Evolutionary conservation across 148 eudicot genomes (phyloP).

Genomic region (Amaranthus cruentus): DNA sequence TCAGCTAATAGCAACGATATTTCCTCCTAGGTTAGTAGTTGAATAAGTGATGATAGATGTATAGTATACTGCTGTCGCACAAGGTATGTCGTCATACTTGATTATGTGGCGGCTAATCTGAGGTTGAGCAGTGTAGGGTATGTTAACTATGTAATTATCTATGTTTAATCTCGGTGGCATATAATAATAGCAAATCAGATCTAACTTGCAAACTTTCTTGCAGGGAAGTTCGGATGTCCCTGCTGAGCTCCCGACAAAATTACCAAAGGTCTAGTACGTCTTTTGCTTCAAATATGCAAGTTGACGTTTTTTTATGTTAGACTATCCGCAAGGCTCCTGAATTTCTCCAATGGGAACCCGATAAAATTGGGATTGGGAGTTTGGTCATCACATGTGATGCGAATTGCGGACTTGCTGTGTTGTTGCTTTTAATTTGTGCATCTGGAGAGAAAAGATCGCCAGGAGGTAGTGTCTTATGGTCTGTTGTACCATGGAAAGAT

Average conservation of each 20-base stretch:
- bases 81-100: background rate
- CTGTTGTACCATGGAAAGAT: background rate
- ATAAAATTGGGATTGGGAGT: background rate
- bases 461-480: background rate
- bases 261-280: constrained; percentile 44
- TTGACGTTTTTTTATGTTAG: background rate
- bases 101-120: background rate
- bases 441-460: background rate
- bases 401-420: no score
- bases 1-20: no score
- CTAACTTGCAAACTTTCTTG: constrained; percentile 15
- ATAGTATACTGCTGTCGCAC: background rate
- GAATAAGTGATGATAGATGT: background rate
- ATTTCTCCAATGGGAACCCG: background rate
- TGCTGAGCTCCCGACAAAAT: constrained; percentile 51
- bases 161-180: background rate
- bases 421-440: background rate
- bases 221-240: constrained; percentile 67
- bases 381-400: background rate
- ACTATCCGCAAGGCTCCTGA: background rate
- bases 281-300: background rate
- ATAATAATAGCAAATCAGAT: background rate
- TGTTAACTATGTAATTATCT: background rate
- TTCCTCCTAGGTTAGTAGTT: no score
- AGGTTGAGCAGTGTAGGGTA: background rate